Evolutionary conservation across 768 basidiomycete genomes (phyloP), one percentile per base, ranked within the genome.

Genomic region (Boletus edulis): DNA sequence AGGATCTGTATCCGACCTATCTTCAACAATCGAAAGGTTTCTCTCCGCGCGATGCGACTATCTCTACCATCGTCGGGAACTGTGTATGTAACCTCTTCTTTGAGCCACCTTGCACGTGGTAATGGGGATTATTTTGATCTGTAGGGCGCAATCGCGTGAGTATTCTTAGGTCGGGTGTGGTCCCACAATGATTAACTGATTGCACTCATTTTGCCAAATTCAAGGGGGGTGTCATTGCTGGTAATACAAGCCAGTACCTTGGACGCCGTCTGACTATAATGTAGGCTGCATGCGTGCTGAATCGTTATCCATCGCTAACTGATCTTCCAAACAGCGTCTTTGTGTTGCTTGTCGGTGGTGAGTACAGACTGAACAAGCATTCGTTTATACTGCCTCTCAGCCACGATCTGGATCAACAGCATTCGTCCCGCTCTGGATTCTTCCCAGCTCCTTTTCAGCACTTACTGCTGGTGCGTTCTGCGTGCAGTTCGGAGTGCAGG

Each of bases 381-480:
- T 52, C 3, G 5, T 9, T 0, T 18, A 7, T 39, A 13, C 15
- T 15, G 7, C 35, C 17, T 12, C 54, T 58, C 9, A 54, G 14
- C 11, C 34, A 22, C 9, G 15, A 42, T 40, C 39, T 20, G 27
- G n/a, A 52, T 35, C 18, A 24, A 60, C 42, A 67, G 77, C 67
- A 22, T 82, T 83, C 72, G 88, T 90, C 61, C 88, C 88, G 0
- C 76, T 94, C 2, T 95, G 93, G 94, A 89, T 93, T 61, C 62
- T 96, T 8, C 94, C 94, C 3, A 71, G 62, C 7, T 71, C 78
- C 1, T 94, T 94, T 69, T 68, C 79, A 1, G 79, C 75, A 2
- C 84, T 97, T 10, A 65, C 89, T 0, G 91, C 90, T 0, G 91
- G 91, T 10, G 93, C 91, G 1, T 96, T 95, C 73, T 92, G 82